phyloP scores from a whole-genome alignment of 2,329 filamentous ascomycete genomes.

The Fusarium nanum region DNA sequence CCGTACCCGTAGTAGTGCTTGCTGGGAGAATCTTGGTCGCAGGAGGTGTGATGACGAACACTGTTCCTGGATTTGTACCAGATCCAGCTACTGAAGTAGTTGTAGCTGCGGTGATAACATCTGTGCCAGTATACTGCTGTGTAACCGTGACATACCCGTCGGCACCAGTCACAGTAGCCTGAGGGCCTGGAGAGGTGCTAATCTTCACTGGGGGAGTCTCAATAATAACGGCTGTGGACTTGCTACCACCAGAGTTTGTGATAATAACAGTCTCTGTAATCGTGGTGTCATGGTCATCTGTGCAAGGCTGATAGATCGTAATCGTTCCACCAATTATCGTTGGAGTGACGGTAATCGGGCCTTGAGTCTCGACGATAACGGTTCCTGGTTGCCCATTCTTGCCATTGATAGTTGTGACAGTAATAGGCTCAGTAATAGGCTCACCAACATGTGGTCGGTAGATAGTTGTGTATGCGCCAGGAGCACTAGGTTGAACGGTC shows the following conservation, averaged over 20 bases:
- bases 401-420: neutral
- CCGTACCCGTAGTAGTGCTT: conserved; percentile 15
- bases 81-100: conserved; percentile 21
- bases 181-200: neutral
- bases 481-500: neutral
- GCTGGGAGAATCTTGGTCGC: conserved; percentile 15
- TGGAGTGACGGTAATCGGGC: conserved; percentile 19
- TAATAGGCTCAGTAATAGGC: neutral
- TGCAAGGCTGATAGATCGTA: conserved; percentile 24
- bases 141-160: conserved; percentile 13
- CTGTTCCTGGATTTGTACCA: conserved; percentile 27
- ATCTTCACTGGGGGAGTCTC: conserved; percentile 23
- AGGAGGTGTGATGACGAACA: conserved; percentile 28
- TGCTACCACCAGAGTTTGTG: conserved; percentile 5
- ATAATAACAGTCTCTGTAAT: conserved; percentile 19
- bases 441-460: neutral
- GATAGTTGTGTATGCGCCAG: neutral
- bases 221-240: conserved; percentile 17
- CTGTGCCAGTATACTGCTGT: conserved; percentile 13
- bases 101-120: conserved; percentile 20
- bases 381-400: neutral
- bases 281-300: conserved; percentile 10
- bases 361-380: neutral
- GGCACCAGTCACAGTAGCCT: conserved; percentile 3
- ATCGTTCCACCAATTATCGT: conserved; percentile 12